Base-by-base conservation (phyloP, 306 rosid genomes). In the Cucurbita pepo region DNA sequence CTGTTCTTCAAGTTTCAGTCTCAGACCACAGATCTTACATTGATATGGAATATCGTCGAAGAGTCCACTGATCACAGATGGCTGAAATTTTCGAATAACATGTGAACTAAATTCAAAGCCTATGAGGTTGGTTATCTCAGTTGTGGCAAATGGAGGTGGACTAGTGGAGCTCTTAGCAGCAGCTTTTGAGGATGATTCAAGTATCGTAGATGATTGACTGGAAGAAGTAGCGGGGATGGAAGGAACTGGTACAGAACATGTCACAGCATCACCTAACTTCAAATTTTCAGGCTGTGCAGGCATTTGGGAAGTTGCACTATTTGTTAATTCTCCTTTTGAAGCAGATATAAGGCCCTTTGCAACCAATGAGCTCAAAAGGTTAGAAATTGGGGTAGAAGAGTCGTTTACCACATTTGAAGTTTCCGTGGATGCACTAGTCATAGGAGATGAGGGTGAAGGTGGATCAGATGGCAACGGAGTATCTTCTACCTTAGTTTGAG, bases 331-430 rank as follows among this genome's bases (percentile, higher is more conserved):
- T 2, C 82, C 65, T 64, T 88, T 88, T 54, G 85, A 81, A 22
- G 96, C 85, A 25, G 91, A 88, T 73, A 92, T 90, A 80, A 92
- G 83, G 64, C 97, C 97, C 81, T 88, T 86, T 1, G 91, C 95
- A 75, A 92, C 97, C 78, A 92, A 84, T 45, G 96, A 88, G 80
- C 89, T 92, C 80, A 92, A 74, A 73, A 92, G 92, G 85, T 78
- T 83, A 71, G 96, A 83, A 82, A 92, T 79, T 71, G 95, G 92
- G 87, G 83, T 81, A 8, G 82, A 73, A 76, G 72, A 56, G 38
- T 70, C 86, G 47, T 76, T 83, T 73, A 71, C 72, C 44, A 71
- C 85, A 75, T 74, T 78, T 62, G 83, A 74, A 83, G 80, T 76
- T 83, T 53, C 83, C 34, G 81, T 82, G n/a, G 88, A 79, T 65